A percentile compares a stretch with the other conserved stretches of the same genome.
Evolutionary conservation across 2,329 filamentous ascomycete genomes (phyloP).

Genomic region (Alternaria panax): DNA sequence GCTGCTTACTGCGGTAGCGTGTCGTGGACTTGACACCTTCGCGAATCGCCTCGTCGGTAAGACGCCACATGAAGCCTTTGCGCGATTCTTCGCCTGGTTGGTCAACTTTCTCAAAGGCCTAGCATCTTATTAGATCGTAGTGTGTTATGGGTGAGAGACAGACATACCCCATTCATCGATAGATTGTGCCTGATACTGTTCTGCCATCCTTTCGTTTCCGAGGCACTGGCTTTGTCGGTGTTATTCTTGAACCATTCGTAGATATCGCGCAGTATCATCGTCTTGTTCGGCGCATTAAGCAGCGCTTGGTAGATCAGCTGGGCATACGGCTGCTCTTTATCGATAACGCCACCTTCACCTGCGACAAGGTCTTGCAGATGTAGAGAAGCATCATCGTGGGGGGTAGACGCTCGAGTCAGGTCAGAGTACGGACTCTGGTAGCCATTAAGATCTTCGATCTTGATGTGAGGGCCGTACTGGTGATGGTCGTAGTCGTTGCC

Average conservation of each 20-base stretch:
- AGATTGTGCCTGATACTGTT: constrained; percentile 96
- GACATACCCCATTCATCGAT: constrained; percentile 88
- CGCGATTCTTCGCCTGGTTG: constrained; percentile 61
- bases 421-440: constrained; percentile 36
- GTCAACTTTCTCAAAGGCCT: constrained; percentile 65
- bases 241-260: constrained; percentile 89
- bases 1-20: constrained; percentile 56
- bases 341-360: constrained; percentile 31
- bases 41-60: constrained; percentile 72
- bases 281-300: constrained; percentile 68
- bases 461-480: constrained; percentile 25
- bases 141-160: background rate
- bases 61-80: constrained; percentile 78
- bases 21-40: constrained; percentile 87
- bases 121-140: constrained; percentile 16
- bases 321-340: constrained; percentile 75
- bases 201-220: constrained; percentile 75
- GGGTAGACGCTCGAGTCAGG: constrained; percentile 32
- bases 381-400: constrained; percentile 21
- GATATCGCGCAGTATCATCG: constrained; percentile 83
- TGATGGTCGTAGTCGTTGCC: constrained; percentile 36
- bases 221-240: constrained; percentile 74
- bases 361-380: constrained; percentile 14
- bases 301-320: constrained; percentile 81
- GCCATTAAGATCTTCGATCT: constrained; percentile 21